Evolutionary conservation across 2,329 filamentous ascomycete genomes (phyloP), one percentile per base, ranked within the genome.

Genomic region (Lecanicillium sp.): DNA sequence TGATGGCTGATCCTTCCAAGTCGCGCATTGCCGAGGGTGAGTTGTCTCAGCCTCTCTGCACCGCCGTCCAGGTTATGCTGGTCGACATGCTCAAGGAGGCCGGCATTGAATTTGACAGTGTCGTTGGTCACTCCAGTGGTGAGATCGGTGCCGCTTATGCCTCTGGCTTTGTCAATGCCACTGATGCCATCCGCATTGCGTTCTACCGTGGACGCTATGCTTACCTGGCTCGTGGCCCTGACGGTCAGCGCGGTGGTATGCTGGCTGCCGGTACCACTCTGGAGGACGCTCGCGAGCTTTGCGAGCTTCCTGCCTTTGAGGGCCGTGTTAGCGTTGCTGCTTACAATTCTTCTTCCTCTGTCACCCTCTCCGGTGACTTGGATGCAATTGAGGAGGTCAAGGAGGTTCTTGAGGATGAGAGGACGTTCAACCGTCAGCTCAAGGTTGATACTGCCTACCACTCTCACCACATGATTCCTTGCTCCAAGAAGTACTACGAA

Each of bases 81-180:
- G 55, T 64, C 6, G 58, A 64, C 7, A 47, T 61, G 2, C 52
- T 65, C 1, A 30, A 48, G 0, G 50, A 56, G 0, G 64, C 63
- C 5, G 64, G 64, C 3, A 47, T 74, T 15, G 37, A 44, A 0
- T 63, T 69, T 5, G 30, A 50, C 2, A 63, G 61, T 1, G 69
- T 72, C 0, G 62, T 74, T 3, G 73, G 74, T 2, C 74, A 77
- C 53, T 75, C 72, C 0, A 71, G 68, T 0, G 74, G 74, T 2
- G 74, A 77, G 52, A 75, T 77, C 14, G 72, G 59, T 1, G 73
- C 73, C 0, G 74, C 71, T 0, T 78, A 75, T 52, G 71, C 73
- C 0, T 67, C 71, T 0, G 73, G 73, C 0, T 59, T 66, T 15
- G 45, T 79, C 4, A 50, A 48, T 0, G 51, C 49, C 1, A 20